phyloP scores from a whole-genome alignment of 352 stramenopile genomes.

The Peronospora belbahrii region DNA sequence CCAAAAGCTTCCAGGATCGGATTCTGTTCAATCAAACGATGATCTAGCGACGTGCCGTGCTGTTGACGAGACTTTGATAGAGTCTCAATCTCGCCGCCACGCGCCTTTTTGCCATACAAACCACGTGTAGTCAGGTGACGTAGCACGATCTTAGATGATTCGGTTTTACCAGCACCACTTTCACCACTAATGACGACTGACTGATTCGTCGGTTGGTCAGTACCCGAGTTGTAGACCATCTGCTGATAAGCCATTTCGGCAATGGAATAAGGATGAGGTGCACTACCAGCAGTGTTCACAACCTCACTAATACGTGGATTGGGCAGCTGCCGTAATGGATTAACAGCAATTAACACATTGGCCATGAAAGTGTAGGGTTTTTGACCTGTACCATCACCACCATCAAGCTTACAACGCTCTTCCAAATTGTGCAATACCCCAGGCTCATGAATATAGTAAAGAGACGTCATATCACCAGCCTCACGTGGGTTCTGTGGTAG shows the following conservation, averaged over 20 bases:
- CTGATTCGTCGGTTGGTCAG: conserved; percentile 80
- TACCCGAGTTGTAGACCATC: conserved; percentile 85
- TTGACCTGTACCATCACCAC: conserved; percentile 51
- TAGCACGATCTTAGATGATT: conserved; percentile 87
- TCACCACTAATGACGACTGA: conserved; percentile 84
- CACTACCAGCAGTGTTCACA: conserved; percentile 59
- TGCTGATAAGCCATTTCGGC: conserved; percentile 89
- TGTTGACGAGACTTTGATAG: conserved; percentile 43
- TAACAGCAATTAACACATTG: conserved; percentile 89
- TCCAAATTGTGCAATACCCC: conserved; percentile 94
- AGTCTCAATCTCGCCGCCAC: conserved; percentile 60
- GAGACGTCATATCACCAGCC: conserved; percentile 90
- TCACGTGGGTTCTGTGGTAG: conserved; percentile 77
- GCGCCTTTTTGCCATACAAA: conserved; percentile 81
- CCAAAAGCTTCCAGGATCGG: conserved; percentile 93
- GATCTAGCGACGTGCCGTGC: conserved; percentile 60
- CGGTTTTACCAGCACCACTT: conserved; percentile 85
- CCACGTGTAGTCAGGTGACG: conserved; percentile 82
- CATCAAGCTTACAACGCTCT: conserved; percentile 82
- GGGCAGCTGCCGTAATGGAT: conserved; percentile 78
- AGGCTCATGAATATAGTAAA: conserved; percentile 93
- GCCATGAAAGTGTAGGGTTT: conserved; percentile 92
- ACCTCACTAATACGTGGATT: conserved; percentile 77
- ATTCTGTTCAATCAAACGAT: conserved; percentile 86
- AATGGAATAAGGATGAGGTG: conserved; percentile 82